Evolutionary conservation across 2,329 filamentous ascomycete species (phyloP), one percentile per base, ranked within the genome.

Genomic region (Botrytis tulipae): DNA sequence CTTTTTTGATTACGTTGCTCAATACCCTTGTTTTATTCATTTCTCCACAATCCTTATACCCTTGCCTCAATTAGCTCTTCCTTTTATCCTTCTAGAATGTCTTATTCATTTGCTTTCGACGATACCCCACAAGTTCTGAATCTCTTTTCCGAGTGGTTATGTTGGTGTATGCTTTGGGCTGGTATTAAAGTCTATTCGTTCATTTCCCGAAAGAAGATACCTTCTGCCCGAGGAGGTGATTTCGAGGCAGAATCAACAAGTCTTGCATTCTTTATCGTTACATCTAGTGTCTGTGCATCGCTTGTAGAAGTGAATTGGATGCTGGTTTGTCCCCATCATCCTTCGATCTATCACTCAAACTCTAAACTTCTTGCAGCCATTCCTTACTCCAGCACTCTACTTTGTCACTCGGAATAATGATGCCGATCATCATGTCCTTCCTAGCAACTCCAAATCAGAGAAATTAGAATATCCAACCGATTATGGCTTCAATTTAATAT

Each of bases 101-200:
- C 40, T 44, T 32, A 67, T 48, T 60, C 48, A 32, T 60, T 60
- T 37, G 48, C 40, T 14, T 59, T 46, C n/a, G 25, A 68, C 37
- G 51, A 72, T 60, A 48, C 71, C 10, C 29, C 62, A 29, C 62
- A 72, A 37, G 62, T 60, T 37, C 6, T 60, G 42, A 69, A 69
- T 69, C 37, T 72, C 37, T 68, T 48, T 22, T 68, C 71, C 32
- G 71, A 72, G 22, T 72, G 62, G 63, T 29, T 69, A 10, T 68
- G 48, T 54, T 72, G 63, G 62, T 72, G 62, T 37, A 61, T 72
- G 18, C 51, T 72, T n/a, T 72, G 71, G 71, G 71, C 51, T 51
- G 62, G 71, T 69, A 72, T 68, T 63, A 69, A 60, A 69, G 32
- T 61, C 29, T 60, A 68, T 69, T 72, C 62, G 25, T 42, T n/a